Percentiles rank a stretch among this genome's conserved stretches.
Conservation (phyloP, 2,329 filamentous ascomycete species). For the Exophiala lecanii-corni region DNA sequence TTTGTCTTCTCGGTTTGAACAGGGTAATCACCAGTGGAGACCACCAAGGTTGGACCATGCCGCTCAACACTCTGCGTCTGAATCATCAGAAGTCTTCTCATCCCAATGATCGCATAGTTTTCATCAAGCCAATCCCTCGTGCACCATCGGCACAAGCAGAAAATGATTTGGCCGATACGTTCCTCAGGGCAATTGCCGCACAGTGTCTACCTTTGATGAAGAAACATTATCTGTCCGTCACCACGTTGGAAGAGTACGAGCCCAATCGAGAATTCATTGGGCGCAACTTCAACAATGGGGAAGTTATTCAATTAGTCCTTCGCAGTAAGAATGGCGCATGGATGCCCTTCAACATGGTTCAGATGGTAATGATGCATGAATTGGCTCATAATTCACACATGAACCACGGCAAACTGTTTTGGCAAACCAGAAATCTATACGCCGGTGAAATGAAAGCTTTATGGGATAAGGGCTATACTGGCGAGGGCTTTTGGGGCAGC, state of each 20-base stretch:
- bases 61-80: conserved; percentile 70
- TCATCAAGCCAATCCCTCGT: conserved; percentile 74
- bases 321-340: conserved; percentile 60
- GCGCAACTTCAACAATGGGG: conserved; percentile 85
- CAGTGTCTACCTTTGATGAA: conserved; percentile 74
- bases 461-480: conserved; percentile 67
- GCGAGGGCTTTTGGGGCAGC: conserved; percentile 78
- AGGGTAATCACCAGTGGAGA: no score
- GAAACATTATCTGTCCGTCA: conserved; percentile 59
- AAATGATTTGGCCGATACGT: conserved; percentile 61
- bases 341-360: conserved; percentile 77
- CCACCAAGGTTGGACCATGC: no score
- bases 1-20: no score
- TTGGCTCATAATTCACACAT: conserved; percentile 85
- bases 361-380: conserved; percentile 96
- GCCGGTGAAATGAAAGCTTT: conserved; percentile 65
- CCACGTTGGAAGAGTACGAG: conserved; percentile 73
- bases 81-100: conserved; percentile 45
- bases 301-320: conserved; percentile 80
- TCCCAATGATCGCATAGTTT: conserved; percentile 56
- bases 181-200: conserved; percentile 71
- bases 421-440: conserved; percentile 71
- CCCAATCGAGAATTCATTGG: conserved; percentile 79
- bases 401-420: conserved; percentile 81
- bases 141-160: conserved; percentile 39